These are phyloP conservation scores for Pichia sp. DNA, from an alignment of 1,139 yeast genomes.

Conservation along the genomic window DNA sequence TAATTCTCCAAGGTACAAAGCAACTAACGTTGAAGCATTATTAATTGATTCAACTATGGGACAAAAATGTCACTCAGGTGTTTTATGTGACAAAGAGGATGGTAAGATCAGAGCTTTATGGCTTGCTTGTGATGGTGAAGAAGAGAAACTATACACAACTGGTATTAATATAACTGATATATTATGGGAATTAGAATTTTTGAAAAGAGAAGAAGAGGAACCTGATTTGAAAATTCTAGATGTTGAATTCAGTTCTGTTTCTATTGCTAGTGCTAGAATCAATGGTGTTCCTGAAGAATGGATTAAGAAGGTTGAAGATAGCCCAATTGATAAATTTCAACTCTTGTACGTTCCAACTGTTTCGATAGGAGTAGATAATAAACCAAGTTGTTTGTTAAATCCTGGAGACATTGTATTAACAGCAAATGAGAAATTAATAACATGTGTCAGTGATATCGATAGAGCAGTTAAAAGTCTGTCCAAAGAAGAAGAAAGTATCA, in stretches of 20 bases:
- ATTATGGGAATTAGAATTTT: constrained; percentile 48
- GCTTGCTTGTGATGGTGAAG: constrained; percentile 71
- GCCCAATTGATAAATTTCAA: constrained; percentile 57
- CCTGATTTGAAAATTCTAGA: constrained; percentile 63
- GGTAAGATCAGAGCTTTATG: constrained; percentile 80
- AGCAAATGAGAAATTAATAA: constrained; percentile 57
- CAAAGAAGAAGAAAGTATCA: constrained; percentile 32
- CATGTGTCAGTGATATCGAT: constrained; percentile 60
- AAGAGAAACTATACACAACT: constrained; percentile 59
- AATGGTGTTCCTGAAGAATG: constrained; percentile 82
- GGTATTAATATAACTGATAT: constrained; percentile 76
- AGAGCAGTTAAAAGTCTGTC: constrained; percentile 35
- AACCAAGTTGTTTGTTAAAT: constrained; percentile 32
- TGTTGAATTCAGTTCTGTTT: constrained; percentile 65
- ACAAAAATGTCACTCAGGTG: constrained; percentile 69
- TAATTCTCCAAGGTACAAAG: constrained; percentile 73
- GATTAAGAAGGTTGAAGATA: constrained; percentile 59
- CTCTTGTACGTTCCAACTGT: constrained; percentile 67
- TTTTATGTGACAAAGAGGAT: constrained; percentile 68
- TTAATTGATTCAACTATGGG: constrained; percentile 67
- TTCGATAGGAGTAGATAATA: constrained; percentile 27
- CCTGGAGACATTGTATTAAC: constrained; percentile 71
- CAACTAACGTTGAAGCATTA: constrained; percentile 73
- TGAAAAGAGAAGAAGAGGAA: constrained; percentile 35
- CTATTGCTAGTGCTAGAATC: constrained; percentile 71